Base-by-base conservation (phyloP, 805 yeast species). In the Pichia cephalocereana region DNA sequence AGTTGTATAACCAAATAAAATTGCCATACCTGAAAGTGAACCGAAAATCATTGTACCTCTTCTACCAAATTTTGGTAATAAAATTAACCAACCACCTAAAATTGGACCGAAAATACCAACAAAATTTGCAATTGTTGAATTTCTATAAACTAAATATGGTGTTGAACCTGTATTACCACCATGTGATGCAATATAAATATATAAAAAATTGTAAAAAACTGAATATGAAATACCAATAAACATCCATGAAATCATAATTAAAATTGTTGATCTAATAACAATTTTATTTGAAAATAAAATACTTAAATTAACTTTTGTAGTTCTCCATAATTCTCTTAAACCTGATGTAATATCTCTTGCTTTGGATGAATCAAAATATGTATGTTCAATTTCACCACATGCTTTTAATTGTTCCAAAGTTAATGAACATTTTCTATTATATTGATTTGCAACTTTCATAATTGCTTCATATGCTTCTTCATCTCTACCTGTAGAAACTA, bases 1-100 rank as follows among this genome's bases (percentile, higher is more conserved):
- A 3, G 82, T 76, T 14, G 86, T 81, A 53, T 82, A 80, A 42
- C 80, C 80, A 56, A 80, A 80, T 49, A 82, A 59, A 41, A 81
- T 70, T 2, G 78, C 76, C 66, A 82, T 82, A 0, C 82, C 69
- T 32, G 77, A 58, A 3, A 80, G 27, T 7, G 80, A 71, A 23
- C 84, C 80, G 34, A 69, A 62, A 1, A 66, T 63, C 70, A 80
- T 68, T 1, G 82, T 71, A 8, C 84, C 84, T 55, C 78, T 71
- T 60, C 84, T 68, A 8, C 84, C 82, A 32, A 78, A 64, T 26
- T 46, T 49, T 8, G 68, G 68, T 28, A 64, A 56, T 37, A 46
- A 19, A 37, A 64, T 53, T 30, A 71, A 47, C 36, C 53, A 63
- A 44, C 76, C 79, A 4, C 78, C 83, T 41, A 77, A 60, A 10